A percentile compares a stretch with the other conserved stretches of the same genome.
Evolutionary conservation across 2,329 filamentous ascomycete species (phyloP).

Genomic region (Chaetomiaceae sp.): DNA sequence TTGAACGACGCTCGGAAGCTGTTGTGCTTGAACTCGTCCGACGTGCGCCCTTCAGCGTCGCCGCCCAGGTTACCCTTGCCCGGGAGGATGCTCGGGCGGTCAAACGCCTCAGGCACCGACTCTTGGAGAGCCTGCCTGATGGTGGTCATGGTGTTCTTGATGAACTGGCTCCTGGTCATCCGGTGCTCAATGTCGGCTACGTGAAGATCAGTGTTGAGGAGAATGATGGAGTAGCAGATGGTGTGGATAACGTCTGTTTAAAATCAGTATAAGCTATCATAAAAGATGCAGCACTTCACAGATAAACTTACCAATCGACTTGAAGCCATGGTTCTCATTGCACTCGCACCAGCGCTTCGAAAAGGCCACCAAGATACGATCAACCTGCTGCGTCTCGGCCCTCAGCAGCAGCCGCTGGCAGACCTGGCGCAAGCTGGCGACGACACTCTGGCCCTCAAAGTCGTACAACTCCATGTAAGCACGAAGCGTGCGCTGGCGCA

Average conservation of each 20-base stretch:
- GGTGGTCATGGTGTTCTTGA: constrained; percentile 93
- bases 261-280: too few relatives aligned
- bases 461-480: constrained; percentile 94
- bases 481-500: constrained; percentile 53
- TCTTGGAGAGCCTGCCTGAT: constrained; percentile 73
- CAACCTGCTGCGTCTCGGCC: constrained; percentile 94
- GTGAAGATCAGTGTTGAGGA: constrained; percentile 94
- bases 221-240: constrained; percentile 90
- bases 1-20: constrained; percentile 47
- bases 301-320: constrained; percentile 63
- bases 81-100: constrained; percentile 52
- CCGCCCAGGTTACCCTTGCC: constrained; percentile 31
- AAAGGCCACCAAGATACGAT: constrained; percentile 86
- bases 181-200: constrained; percentile 91
- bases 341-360: constrained; percentile 88
- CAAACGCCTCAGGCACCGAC: constrained; percentile 62
- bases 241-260: constrained; percentile 95
- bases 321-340: constrained; percentile 91
- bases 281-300: too few relatives aligned
- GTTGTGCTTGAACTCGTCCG: constrained; percentile 36
- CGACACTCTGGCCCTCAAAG: constrained; percentile 74
- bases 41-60: constrained; percentile 32
- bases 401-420: constrained; percentile 78
- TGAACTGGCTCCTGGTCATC: constrained; percentile 91
- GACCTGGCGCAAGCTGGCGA: constrained; percentile 71